These are phyloP conservation scores for Neurospora sp. DNA, from an alignment of 2,329 filamentous ascomycete genomes.

Conservation along the genomic window DNA sequence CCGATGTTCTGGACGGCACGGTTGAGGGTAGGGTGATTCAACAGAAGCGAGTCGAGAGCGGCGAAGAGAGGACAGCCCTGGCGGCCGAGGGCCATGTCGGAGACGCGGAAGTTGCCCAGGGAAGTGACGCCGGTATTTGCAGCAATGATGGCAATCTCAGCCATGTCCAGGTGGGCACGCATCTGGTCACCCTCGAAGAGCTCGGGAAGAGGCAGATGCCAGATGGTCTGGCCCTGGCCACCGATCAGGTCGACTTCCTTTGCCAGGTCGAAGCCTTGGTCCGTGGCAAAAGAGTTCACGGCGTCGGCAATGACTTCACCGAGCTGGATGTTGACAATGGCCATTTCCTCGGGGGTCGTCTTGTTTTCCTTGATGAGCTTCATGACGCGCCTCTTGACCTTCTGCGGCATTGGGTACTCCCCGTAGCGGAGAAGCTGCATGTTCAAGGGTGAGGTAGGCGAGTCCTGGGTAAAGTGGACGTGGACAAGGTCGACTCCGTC, in stretches of 20 bases:
- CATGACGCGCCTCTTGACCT: background rate
- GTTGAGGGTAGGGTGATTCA: background rate
- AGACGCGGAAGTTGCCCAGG: conserved; percentile 1
- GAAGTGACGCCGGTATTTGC: background rate
- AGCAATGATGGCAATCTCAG: conserved; percentile 3
- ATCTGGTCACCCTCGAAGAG: conserved; percentile 1
- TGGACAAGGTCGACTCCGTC: conserved; percentile 2
- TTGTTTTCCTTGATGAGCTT: conserved; percentile 1
- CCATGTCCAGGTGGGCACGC: conserved; percentile 2
- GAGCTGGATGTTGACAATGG: conserved; percentile 3
- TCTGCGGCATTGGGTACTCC: background rate
- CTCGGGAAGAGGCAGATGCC: conserved; percentile 1
- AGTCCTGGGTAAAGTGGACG: conserved; percentile 1
- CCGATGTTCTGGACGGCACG: conserved; percentile 2
- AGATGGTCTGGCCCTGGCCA: conserved; percentile 1
- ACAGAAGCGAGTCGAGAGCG: background rate
- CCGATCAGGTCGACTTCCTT: conserved; percentile 1
- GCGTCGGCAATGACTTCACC: conserved; percentile 1
- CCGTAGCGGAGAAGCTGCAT: background rate
- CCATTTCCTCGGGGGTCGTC: conserved; percentile 1
- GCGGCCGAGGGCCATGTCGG: conserved; percentile 1
- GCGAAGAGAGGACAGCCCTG: conserved; percentile 1
- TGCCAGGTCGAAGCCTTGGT: conserved; percentile 1
- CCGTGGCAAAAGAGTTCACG: background rate
- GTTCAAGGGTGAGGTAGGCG: background rate